phyloP scores from a whole-genome alignment of 345 rosid species.

The Firmiana major region DNA sequence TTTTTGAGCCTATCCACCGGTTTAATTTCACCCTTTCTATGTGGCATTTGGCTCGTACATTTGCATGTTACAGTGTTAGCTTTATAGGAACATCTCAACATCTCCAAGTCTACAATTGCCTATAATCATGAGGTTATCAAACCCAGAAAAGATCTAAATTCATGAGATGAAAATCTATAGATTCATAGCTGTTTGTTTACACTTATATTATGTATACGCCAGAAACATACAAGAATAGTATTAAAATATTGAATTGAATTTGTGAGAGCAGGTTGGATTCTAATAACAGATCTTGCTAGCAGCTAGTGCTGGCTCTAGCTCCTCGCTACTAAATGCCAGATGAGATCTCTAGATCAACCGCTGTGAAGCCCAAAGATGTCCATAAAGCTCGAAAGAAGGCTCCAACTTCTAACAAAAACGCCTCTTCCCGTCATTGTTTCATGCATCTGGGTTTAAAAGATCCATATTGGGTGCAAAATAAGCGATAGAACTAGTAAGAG shows the following conservation, averaged over 20 bases:
- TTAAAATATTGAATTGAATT: slow-evolving; percentile 9
- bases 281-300: not conserved
- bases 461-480: slow-evolving; percentile 12
- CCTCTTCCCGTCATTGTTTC: slow-evolving; percentile 12
- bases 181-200: not conserved
- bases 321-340: not conserved
- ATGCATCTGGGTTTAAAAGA: slow-evolving; percentile 6
- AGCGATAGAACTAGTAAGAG: slow-evolving; percentile 14
- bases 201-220: not conserved
- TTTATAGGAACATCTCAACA: no score
- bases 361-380: not conserved
- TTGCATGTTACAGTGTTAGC: no score
- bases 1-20: no score
- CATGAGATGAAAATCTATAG: not conserved
- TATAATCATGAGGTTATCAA: no score
- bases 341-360: not conserved
- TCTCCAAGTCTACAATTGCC: no score
- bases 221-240: not conserved
- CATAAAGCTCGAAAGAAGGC: slow-evolving; percentile 18
- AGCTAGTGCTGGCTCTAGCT: not conserved
- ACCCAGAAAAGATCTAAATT: not conserved
- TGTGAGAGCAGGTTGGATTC: not conserved
- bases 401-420: slow-evolving; percentile 28
- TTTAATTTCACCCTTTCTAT: no score
- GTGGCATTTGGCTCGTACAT: no score